These are phyloP conservation scores for Protostelium mycophagum DNA, from an alignment of 78 protist species.

Conservation along the genomic window DNA sequence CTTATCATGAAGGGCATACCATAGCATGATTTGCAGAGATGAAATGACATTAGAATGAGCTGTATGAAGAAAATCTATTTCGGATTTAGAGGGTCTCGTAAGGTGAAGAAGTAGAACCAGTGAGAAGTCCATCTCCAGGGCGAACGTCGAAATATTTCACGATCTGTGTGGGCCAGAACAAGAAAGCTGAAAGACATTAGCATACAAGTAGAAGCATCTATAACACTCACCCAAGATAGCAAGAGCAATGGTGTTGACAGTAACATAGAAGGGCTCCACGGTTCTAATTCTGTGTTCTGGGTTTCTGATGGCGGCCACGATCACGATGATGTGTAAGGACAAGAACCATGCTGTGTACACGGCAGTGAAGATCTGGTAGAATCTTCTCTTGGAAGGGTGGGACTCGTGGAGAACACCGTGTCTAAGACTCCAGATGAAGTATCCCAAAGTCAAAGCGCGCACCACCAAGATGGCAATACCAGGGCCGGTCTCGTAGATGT, in stretches of 20 bases:
- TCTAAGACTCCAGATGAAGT: conserved; percentile 58
- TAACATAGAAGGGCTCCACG: conserved; percentile 49
- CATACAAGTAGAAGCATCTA: neutral
- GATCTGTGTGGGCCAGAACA: neutral
- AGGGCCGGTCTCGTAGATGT: conserved; percentile 64
- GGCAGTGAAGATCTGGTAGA: conserved; percentile 37
- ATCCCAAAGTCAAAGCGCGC: conserved; percentile 34
- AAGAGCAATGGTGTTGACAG: conserved; percentile 35
- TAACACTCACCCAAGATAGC: conserved; percentile 8
- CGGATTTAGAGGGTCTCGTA: neutral
- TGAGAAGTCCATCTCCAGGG: neutral
- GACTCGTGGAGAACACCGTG: conserved; percentile 47
- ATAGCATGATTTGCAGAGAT: too few species aligned
- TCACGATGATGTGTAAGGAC: conserved; percentile 29
- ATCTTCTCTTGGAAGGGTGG: conserved; percentile 58
- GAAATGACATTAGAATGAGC: too few species aligned
- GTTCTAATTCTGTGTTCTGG: conserved; percentile 42
- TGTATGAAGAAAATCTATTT: too few species aligned
- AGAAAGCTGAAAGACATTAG: neutral
- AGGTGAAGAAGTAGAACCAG: neutral
- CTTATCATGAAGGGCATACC: too few species aligned
- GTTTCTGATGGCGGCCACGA: conserved; percentile 47
- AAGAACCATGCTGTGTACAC: conserved; percentile 53
- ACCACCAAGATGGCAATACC: conserved; percentile 46
- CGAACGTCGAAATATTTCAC: neutral